Evolutionary conservation across 495 filamentous ascomycete species (phyloP).

Genomic region (Lindgomyces ingoldianus): DNA sequence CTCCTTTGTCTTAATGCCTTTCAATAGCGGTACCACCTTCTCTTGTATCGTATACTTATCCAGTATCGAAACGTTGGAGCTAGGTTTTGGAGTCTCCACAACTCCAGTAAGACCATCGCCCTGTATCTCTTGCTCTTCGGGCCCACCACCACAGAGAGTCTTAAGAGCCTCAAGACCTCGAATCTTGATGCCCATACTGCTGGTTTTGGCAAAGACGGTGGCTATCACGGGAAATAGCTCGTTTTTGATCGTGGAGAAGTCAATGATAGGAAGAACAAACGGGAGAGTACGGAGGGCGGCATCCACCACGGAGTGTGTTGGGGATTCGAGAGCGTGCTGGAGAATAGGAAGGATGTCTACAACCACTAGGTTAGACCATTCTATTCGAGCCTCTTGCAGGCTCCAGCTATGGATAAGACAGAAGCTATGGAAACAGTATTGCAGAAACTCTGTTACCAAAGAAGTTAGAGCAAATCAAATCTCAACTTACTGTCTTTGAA

Average conservation of each 20-base stretch:
- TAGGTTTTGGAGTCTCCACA: slow-evolving; percentile 51
- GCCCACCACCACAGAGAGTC: slow-evolving; percentile 76
- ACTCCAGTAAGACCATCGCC: slow-evolving; percentile 73
- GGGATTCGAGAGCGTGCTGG: slow-evolving; percentile 75
- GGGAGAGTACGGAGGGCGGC: slow-evolving; percentile 74
- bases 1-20: slow-evolving; percentile 94
- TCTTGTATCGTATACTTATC: slow-evolving; percentile 98
- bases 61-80: slow-evolving; percentile 65
- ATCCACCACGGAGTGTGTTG: slow-evolving; percentile 86
- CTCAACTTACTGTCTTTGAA: slow-evolving; percentile 79
- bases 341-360: slow-evolving; percentile 84
- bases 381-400: too few species aligned
- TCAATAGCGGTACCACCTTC: slow-evolving; percentile 87
- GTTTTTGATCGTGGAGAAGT: slow-evolving; percentile 94
- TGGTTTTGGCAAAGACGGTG: slow-evolving; percentile 85
- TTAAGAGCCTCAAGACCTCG: slow-evolving; percentile 85
- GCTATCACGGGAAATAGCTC: slow-evolving; percentile 92
- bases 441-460: too few species aligned
- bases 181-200: slow-evolving; percentile 90
- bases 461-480: too few species aligned
- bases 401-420: too few species aligned
- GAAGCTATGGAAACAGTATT: too few species aligned
- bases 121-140: slow-evolving; percentile 42
- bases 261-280: slow-evolving; percentile 73
- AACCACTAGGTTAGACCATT: slow-evolving; percentile 22